Evolutionary conservation across 106 monocot genomes (phyloP), one percentile per base, ranked within the genome.

Genomic region (Platanthera guangdongensis): DNA sequence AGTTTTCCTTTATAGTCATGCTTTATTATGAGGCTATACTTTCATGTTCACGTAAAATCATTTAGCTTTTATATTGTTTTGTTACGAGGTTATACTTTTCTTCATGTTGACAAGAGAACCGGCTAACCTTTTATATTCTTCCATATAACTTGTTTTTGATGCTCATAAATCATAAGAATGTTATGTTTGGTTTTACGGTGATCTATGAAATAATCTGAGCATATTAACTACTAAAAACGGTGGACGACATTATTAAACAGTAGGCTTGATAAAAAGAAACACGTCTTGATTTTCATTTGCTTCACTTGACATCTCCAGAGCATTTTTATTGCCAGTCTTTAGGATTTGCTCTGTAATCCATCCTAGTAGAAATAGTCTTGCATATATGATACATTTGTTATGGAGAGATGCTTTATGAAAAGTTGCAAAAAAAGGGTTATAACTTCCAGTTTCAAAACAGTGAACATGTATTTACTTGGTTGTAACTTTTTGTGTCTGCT

Each of bases 401-500:
- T 25, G 49, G 46, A 46, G 11, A 8, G 22, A 63, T 19, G 62
- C 9, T 63, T 21, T 63, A 7, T 19, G 12, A 65, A 65, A 65
- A 30, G 28, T 10, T 65, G 59, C 59, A 59, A 59, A 65, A 28
- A 9, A 65, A 30, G 8, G 62, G 28, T 8, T 32, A 32, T 65
- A 65, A 6, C 65, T 32, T 25, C 8, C 19, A 52, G 13, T 48
- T 51, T 77, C 45, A 50, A 62, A 25, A 54, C 18, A 2, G 19
- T 63, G 62, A 21, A 63, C 22, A 2, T 63, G 25, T 63, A 63
- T 63, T 63, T 25, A 63, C 19, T 21, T 63, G 9, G 78, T 50
- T 39, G 52, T 19, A 6, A 50, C 19, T 53, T 68, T 74, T 71
- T 47, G 47, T 73, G 45, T 80, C 76, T 57, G 51, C 5, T 21